Percentiles rank a stretch among this genome's conserved stretches.
These are phyloP conservation scores for Chaetomium fimeti DNA, from an alignment of 495 filamentous ascomycete species.

Conservation along the genomic window DNA sequence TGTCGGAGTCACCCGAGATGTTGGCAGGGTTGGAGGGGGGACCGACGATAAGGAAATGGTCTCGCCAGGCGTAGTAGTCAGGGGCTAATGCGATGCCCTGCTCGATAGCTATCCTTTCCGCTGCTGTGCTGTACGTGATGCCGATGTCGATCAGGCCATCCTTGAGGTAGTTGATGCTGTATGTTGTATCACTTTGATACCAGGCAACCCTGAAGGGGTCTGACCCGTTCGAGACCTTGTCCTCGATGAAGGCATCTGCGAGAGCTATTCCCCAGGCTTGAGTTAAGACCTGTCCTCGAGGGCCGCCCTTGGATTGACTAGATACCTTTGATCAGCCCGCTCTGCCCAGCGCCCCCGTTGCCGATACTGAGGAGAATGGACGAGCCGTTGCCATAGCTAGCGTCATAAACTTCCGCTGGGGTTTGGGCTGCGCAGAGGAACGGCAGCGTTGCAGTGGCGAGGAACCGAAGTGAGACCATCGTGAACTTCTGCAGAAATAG, in stretches of 20 bases:
- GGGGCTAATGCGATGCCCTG: slow-evolving; percentile 2
- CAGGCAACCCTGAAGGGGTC: neutral
- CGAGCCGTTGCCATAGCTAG: neutral
- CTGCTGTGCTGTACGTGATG: slow-evolving; percentile 1
- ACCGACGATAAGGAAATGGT: slow-evolving; percentile 9
- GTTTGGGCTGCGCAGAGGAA: neutral
- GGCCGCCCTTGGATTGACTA: neutral
- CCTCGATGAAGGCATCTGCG: slow-evolving; percentile 7
- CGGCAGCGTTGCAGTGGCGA: neutral
- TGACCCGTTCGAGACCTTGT: slow-evolving; percentile 8
- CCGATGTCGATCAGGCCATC: neutral
- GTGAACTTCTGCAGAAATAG: neutral
- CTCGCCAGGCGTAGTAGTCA: neutral
- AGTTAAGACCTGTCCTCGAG: neutral
- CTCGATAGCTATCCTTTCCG: slow-evolving; percentile 7
- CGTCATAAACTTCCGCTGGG: slow-evolving; percentile 7
- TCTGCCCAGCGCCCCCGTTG: slow-evolving; percentile 11
- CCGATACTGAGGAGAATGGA: slow-evolving; percentile 11
- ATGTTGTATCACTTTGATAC: slow-evolving; percentile 10
- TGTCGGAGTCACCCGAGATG: neutral
- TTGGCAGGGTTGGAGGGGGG: slow-evolving; percentile 3
- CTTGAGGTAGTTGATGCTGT: slow-evolving; percentile 12
- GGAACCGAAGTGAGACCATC: neutral
- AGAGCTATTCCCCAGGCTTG: neutral
- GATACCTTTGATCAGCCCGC: slow-evolving; percentile 9